Evolutionary conservation across 306 rosid species (phyloP).

Genomic region (Begonia masoniana): DNA sequence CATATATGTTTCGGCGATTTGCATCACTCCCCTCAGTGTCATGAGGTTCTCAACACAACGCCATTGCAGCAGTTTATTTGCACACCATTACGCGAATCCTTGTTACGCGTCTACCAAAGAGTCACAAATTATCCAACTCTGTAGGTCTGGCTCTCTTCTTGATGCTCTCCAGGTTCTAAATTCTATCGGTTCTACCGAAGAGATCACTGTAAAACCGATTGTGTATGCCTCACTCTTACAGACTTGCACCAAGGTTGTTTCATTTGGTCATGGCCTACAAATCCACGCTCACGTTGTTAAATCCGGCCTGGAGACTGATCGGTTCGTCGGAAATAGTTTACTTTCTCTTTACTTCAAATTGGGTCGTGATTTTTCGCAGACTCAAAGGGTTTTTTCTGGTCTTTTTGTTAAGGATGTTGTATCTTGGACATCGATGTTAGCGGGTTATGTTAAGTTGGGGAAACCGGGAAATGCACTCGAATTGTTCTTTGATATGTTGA

Average conservation of each 20-base stretch:
- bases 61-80: constrained; percentile 29
- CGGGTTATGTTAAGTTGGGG: constrained; percentile 41
- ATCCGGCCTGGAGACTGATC: constrained; percentile 54
- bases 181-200: constrained; percentile 11
- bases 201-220: constrained; percentile 31
- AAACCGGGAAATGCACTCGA: constrained; percentile 24
- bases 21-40: constrained; percentile 4
- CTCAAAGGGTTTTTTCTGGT: constrained; percentile 40
- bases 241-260: constrained; percentile 32
- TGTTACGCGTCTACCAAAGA: constrained; percentile 12
- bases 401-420: constrained; percentile 57
- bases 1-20: neutral
- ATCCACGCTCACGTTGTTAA: constrained; percentile 57
- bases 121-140: constrained; percentile 32
- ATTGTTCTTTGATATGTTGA: constrained; percentile 43
- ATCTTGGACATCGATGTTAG: constrained; percentile 73
- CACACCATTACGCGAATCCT: constrained; percentile 11
- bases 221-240: constrained; percentile 66
- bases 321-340: constrained; percentile 69
- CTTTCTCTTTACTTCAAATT: constrained; percentile 65
- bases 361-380: constrained; percentile 26
- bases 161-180: constrained; percentile 40
- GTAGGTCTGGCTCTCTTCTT: constrained; percentile 30
- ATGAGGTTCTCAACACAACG: constrained; percentile 35
- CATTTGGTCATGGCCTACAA: constrained; percentile 43